Evolutionary conservation across 305 asterid genomes (phyloP).

Genomic region (Fraxinus sp.): DNA sequence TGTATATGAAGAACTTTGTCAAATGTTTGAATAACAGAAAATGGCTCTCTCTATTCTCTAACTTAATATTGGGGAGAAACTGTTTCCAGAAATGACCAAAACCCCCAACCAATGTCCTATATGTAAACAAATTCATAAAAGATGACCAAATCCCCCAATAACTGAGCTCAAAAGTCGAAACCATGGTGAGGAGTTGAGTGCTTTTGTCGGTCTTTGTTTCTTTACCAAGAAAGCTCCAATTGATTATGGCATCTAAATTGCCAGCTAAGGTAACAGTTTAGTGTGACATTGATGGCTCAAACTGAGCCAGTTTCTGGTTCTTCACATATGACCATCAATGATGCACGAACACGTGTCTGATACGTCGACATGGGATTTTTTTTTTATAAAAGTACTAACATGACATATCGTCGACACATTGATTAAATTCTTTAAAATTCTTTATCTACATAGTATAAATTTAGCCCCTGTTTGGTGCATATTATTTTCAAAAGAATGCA

Average conservation of each 20-base stretch:
- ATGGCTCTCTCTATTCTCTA: neutral
- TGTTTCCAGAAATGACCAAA: neutral
- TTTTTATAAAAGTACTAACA: neutral
- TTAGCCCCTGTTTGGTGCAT: neutral
- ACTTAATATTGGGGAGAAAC: neutral
- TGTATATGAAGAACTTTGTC: neutral
- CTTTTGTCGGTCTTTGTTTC: neutral
- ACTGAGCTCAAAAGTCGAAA: neutral
- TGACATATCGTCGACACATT: neutral
- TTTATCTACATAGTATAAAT: neutral
- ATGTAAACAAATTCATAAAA: neutral
- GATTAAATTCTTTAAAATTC: neutral
- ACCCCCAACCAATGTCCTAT: neutral
- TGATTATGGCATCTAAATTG: neutral
- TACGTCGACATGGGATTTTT: no score
- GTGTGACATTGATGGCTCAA: neutral
- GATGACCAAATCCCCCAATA: neutral
- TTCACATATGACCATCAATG: neutral
- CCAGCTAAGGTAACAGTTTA: neutral
- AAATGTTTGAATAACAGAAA: neutral
- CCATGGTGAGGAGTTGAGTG: neutral
- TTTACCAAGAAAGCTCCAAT: neutral
- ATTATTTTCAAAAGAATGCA: no score
- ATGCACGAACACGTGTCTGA: neutral
- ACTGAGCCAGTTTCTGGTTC: neutral